Evolutionary conservation across 768 basidiomycete genomes (phyloP).

Genomic region (Xanthoconium purpureum): DNA sequence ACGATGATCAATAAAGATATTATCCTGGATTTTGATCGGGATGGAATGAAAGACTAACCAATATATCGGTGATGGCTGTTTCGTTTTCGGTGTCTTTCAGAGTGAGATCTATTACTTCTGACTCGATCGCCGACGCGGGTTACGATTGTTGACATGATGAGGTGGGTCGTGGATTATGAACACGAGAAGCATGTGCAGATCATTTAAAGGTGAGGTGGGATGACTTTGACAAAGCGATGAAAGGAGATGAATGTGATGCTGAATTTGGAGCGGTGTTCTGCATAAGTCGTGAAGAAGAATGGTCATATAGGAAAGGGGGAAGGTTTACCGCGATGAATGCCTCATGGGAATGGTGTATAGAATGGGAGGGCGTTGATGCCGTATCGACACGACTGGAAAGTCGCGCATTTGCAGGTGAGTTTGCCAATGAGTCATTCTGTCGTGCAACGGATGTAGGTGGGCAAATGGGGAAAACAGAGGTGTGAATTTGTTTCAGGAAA

Average conservation of each 20-base stretch:
- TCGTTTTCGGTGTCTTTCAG: slow-evolving; percentile 24
- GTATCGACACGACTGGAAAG: slow-evolving; percentile 8
- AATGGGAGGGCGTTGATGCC: slow-evolving; percentile 2
- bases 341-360: slow-evolving; percentile 2
- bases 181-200: slow-evolving; percentile 5
- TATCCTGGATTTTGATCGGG: slow-evolving; percentile 2
- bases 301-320: neutral
- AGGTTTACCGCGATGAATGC: slow-evolving; percentile 14
- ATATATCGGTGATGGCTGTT: neutral
- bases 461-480: too few relatives aligned
- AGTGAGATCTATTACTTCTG: too few relatives aligned
- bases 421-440: slow-evolving; percentile 13
- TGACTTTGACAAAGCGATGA: neutral
- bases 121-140: too few relatives aligned
- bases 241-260: neutral
- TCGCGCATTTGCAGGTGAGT: slow-evolving; percentile 1
- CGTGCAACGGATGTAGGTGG: neutral
- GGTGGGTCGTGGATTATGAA: neutral
- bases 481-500: too few relatives aligned
- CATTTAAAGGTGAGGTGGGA: slow-evolving; percentile 3
- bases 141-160: slow-evolving; percentile 2
- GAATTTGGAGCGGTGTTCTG: slow-evolving; percentile 5
- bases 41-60: slow-evolving; percentile 18
- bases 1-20: slow-evolving; percentile 3
- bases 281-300: neutral